phyloP scores from a whole-genome alignment of 192 early-diverging fungal genomes.

The Coemansia sp. region DNA sequence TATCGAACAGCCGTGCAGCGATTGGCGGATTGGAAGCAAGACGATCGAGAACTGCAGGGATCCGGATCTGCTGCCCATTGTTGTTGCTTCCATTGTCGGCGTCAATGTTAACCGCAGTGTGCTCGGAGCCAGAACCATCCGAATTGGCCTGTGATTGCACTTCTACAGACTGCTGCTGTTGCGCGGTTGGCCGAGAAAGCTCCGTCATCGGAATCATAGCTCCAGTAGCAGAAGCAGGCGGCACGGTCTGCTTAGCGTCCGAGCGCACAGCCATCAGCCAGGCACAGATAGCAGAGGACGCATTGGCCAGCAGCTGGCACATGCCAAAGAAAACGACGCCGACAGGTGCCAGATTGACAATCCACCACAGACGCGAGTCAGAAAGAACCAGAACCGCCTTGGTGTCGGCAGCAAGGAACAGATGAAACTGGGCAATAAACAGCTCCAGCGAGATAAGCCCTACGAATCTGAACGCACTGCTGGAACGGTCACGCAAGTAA shows the following conservation, averaged over 20 bases:
- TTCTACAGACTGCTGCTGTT: no score
- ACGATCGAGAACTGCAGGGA: constrained; percentile 25
- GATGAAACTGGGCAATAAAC: constrained; percentile 78
- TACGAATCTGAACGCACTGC: constrained; percentile 58
- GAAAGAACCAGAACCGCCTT: constrained; percentile 67
- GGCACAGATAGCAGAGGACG: constrained; percentile 41
- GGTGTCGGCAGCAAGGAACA: constrained; percentile 76
- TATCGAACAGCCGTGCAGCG: constrained; percentile 3
- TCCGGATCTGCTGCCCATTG: no score
- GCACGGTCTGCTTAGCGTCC: background rate
- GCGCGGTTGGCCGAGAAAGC: constrained; percentile 1
- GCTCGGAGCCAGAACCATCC: no score
- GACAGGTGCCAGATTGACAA: constrained; percentile 51
- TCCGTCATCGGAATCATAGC: constrained; percentile 27
- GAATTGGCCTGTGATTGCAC: no score
- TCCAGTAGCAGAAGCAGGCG: background rate
- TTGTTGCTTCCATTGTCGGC: no score
- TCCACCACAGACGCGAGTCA: constrained; percentile 55
- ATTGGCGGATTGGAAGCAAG: constrained; percentile 18
- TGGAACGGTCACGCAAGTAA: constrained; percentile 57
- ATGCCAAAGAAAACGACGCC: constrained; percentile 57
- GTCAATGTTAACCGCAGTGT: no score
- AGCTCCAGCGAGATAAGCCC: constrained; percentile 72
- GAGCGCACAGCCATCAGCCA: constrained; percentile 30
- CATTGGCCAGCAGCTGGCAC: constrained; percentile 50